A percentile compares a stretch with the other conserved stretches of the same genome.
These are phyloP conservation scores for Candolleomyces eurysporus DNA, from an alignment of 768 basidiomycete species.

Conservation along the genomic window DNA sequence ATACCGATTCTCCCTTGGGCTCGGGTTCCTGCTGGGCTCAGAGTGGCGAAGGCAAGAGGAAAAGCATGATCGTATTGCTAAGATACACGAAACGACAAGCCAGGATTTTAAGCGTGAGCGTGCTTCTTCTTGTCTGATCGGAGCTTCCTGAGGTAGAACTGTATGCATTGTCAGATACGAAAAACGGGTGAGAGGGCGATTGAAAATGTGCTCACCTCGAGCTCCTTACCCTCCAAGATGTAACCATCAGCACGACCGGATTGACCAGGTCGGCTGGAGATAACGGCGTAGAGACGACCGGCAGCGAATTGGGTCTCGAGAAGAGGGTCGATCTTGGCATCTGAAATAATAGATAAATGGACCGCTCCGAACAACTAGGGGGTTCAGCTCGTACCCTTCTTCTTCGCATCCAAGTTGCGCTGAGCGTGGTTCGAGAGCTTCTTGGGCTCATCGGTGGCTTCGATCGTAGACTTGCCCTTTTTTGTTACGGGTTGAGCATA, in stretches of 20 bases:
- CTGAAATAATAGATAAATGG: slow-evolving; percentile 22
- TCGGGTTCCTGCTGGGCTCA: background rate
- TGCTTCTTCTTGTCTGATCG: slow-evolving; percentile 96
- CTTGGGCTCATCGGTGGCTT: slow-evolving; percentile 52
- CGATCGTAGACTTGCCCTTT: slow-evolving; percentile 67
- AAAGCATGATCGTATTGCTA: slow-evolving; percentile 9
- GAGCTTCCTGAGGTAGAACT: slow-evolving; percentile 96
- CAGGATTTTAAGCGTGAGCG: slow-evolving; percentile 47
- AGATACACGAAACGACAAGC: slow-evolving; percentile 4
- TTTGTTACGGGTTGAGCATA: slow-evolving; percentile 95
- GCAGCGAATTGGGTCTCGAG: slow-evolving; percentile 90
- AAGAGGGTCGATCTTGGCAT: slow-evolving; percentile 88
- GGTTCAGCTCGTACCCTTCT: slow-evolving; percentile 51
- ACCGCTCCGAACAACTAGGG: too few relatives aligned
- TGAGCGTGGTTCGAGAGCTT: slow-evolving; percentile 91
- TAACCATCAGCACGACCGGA: slow-evolving; percentile 96
- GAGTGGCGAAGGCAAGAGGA: background rate
- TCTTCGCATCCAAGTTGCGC: slow-evolving; percentile 83
- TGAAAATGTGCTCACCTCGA: slow-evolving; percentile 64
- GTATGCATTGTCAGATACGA: slow-evolving; percentile 7
- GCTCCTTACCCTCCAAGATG: slow-evolving; percentile 96
- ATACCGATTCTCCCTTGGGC: background rate
- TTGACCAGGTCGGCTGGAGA: slow-evolving; percentile 96
- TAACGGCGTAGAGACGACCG: slow-evolving; percentile 91
- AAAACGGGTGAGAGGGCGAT: slow-evolving; percentile 9